phyloP scores from a whole-genome alignment of 768 basidiomycete species.

The Lentinula guzmanii region DNA sequence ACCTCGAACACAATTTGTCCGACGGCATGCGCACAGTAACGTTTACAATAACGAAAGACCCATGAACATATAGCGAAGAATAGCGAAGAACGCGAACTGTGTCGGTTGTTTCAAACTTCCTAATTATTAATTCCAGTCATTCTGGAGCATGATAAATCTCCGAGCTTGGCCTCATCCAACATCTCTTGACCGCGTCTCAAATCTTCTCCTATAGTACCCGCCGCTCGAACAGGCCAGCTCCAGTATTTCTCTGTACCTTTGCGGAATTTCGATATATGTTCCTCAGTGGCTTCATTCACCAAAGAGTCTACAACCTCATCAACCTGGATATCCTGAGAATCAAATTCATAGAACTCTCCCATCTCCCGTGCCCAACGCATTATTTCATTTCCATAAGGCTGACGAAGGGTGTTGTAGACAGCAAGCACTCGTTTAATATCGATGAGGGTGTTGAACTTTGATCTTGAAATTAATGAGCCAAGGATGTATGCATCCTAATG shows the following conservation, averaged over 20 bases:
- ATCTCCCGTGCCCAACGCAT: background rate
- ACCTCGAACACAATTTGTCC: too few relatives aligned
- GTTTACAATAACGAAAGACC: too few relatives aligned
- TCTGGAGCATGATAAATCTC: too few relatives aligned
- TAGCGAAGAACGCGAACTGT: too few relatives aligned
- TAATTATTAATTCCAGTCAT: too few relatives aligned
- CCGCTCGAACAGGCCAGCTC: background rate
- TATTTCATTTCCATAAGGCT: background rate
- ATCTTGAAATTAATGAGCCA: background rate
- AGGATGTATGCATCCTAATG: slow-evolving; percentile 1
- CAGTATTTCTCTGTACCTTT: background rate
- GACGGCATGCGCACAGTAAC: too few relatives aligned
- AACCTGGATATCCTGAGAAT: background rate
- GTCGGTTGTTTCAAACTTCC: too few relatives aligned
- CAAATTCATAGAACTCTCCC: background rate
- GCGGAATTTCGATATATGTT: background rate
- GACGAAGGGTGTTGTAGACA: background rate
- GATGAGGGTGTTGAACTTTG: background rate
- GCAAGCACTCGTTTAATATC: background rate
- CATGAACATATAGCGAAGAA: too few relatives aligned
- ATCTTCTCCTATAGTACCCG: background rate
- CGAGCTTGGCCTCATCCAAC: background rate
- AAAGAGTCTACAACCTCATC: background rate
- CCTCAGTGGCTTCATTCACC: background rate
- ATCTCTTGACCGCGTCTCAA: background rate